Evolutionary conservation across 2,329 filamentous ascomycete species (phyloP).

Genomic region (Magnaporthiopsis incrustans): DNA sequence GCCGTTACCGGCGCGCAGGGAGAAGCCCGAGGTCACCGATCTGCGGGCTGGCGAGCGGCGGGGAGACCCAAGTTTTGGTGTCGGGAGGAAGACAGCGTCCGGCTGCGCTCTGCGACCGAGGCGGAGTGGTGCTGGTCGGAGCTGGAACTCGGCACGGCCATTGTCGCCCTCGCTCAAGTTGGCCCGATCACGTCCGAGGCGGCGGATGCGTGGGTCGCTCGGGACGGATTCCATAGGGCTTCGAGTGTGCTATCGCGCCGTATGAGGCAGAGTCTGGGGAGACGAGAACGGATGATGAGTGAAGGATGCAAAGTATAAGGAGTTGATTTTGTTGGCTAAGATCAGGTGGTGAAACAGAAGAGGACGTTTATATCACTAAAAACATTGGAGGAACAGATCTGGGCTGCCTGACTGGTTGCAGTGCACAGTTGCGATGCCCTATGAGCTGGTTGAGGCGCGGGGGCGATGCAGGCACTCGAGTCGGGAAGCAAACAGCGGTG

Average conservation of each 20-base stretch:
- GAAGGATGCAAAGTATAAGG: neutral
- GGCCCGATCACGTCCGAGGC: neutral
- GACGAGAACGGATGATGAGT: neutral
- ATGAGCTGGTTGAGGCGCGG: no score
- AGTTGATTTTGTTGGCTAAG: neutral
- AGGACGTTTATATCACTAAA: neutral
- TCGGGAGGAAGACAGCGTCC: neutral
- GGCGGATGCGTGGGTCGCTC: neutral
- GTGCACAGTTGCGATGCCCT: no score
- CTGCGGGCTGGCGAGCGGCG: conserved; percentile 1
- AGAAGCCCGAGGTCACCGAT: neutral
- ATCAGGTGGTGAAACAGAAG: neutral
- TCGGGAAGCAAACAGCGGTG: no score
- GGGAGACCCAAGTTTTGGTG: neutral
- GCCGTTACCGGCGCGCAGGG: neutral
- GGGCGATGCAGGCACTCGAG: no score
- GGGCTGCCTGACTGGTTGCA: neutral
- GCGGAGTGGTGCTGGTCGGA: conserved; percentile 15
- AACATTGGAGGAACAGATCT: neutral
- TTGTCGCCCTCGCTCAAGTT: neutral
- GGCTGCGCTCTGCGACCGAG: conserved; percentile 12
- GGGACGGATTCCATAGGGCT: neutral
- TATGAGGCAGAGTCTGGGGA: neutral
- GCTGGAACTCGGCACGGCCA: conserved; percentile 10
- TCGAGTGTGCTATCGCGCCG: neutral